phyloP scores from a whole-genome alignment of 192 early-diverging fungal species.

The Podila horticola region DNA sequence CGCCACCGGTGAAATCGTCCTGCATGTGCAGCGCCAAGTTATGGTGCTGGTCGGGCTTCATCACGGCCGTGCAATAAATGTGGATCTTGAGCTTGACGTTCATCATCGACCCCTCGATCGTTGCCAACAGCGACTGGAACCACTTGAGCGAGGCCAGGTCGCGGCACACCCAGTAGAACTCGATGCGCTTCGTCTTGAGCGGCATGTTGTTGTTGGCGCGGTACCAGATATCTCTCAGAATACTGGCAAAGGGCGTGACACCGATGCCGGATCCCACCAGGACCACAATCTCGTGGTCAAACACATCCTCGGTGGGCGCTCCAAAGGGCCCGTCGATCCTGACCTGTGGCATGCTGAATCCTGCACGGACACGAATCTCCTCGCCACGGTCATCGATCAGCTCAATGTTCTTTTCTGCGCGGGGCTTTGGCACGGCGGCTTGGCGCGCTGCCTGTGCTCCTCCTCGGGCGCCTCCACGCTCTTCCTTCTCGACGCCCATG shows the following conservation, averaged over 20 bases:
- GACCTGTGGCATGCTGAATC: conserved; percentile 64
- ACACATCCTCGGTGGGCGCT: conserved; percentile 81
- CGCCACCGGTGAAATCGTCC: conserved; percentile 63
- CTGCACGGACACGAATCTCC: conserved; percentile 39
- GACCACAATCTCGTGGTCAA: conserved; percentile 73
- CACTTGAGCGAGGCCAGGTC: conserved; percentile 72
- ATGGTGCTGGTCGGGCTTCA: conserved; percentile 67
- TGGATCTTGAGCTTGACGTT: conserved; percentile 70
- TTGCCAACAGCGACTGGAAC: conserved; percentile 72
- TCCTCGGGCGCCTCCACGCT: conserved; percentile 6
- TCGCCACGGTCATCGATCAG: conserved; percentile 41
- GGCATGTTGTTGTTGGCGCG: conserved; percentile 57
- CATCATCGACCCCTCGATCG: conserved; percentile 68
- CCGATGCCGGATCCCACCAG: conserved; percentile 80
- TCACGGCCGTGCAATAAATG: conserved; percentile 71
- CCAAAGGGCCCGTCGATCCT: conserved; percentile 85
- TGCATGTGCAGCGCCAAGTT: conserved; percentile 68
- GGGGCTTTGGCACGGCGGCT: not conserved
- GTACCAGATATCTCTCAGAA: conserved; percentile 75
- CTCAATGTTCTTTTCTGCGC: conserved; percentile 35
- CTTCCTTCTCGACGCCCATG: conserved; percentile 51
- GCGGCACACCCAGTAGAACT: conserved; percentile 77
- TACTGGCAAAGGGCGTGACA: conserved; percentile 79
- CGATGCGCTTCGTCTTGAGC: conserved; percentile 56
- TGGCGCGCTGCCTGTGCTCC: not conserved